Evolutionary conservation across 1,139 yeast genomes (phyloP), one percentile per base, ranked within the genome.

Genomic region (Debaryomyces sp.): DNA sequence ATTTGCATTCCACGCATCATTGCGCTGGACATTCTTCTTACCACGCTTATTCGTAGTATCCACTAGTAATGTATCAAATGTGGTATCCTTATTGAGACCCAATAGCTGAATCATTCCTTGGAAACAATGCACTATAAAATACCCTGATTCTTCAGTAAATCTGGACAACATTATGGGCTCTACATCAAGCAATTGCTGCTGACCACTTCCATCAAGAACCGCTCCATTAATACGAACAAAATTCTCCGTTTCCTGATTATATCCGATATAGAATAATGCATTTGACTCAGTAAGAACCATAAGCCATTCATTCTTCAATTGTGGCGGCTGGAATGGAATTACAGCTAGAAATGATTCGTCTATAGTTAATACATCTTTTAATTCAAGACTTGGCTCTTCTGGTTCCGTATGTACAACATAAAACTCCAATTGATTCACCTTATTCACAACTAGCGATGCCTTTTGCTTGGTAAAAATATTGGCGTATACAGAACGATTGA

Each of bases 101-200:
- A 66, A 58, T 8, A 65, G 45, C 44, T 68, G 75, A 2, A 71
- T 17, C 33, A 60, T 58, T 5, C 71, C 71, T 53, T 67, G 69
- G 44, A 69, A 71, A 21, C 61, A 54, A 43, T 67, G 70, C 18
- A 71, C 58, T 6, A 67, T 41, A 34, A 70, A 59, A 41, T 50
- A 67, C 1, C 42, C 46, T 1, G 62, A 56, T 13, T 39, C 34
- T 1, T 50, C 37, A 13, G 45, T 35, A 1, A 52, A 48, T 29
- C 60, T 64, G 0, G 59, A 59, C 3, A 61, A 53, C 2, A 72
- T 50, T 7, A 51, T 45, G 3, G 71, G 66, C n/a, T 46, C 50
- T 3, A 60, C 46, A 48, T 70, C 75, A 2, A 66, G 54, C 2
- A 67, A 59, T 34, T 54, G 56, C 47, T 63, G 73, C 43, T 69